phyloP scores from a whole-genome alignment of 257 asterid species.

The Capsicum rhomboideum region DNA sequence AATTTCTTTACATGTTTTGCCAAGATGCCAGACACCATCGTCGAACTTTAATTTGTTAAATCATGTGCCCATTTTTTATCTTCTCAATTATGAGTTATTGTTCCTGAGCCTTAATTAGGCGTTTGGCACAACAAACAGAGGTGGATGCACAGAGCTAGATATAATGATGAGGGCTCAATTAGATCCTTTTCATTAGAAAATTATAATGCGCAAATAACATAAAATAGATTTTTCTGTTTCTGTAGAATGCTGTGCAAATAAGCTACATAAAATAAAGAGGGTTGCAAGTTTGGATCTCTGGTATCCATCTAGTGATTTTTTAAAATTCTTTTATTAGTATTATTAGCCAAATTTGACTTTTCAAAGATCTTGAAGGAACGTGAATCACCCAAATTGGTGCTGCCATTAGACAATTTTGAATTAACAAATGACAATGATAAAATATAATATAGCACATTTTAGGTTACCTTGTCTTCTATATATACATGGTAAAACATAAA shows the following conservation, averaged over 20 bases:
- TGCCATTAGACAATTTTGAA: neutral
- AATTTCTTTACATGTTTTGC: neutral
- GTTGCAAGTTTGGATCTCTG: neutral
- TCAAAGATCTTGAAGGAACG: neutral
- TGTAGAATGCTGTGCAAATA: neutral
- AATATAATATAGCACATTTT: neutral
- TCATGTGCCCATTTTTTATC: neutral
- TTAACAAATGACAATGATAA: neutral
- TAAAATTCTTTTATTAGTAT: neutral
- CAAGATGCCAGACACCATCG: neutral
- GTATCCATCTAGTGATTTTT: neutral
- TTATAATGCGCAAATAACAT: neutral
- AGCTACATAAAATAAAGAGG: neutral
- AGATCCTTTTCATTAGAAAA: neutral
- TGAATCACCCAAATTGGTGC: slow-evolving; percentile 3
- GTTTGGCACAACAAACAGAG: neutral
- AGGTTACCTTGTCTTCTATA: neutral
- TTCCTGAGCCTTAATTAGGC: neutral
- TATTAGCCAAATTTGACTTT: neutral
- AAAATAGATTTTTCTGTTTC: neutral
- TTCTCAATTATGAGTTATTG: neutral
- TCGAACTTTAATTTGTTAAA: neutral
- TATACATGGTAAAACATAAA: neutral
- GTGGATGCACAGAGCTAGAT: neutral
- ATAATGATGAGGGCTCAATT: neutral